Evolutionary conservation across 164 flowering plant species (phyloP).

Genomic region (Chimonanthus praecox): DNA sequence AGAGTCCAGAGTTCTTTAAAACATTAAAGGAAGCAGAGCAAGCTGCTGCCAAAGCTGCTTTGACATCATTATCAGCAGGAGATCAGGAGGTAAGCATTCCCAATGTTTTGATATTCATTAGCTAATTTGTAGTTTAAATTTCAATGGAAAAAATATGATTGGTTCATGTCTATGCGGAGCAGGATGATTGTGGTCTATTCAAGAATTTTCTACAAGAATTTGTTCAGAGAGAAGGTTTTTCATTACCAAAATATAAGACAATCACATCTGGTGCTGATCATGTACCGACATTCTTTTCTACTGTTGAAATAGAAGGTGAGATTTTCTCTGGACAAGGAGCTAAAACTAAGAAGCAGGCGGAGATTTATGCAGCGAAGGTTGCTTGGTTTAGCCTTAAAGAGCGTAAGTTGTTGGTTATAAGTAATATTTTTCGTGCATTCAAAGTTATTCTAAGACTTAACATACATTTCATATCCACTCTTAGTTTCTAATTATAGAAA

Average conservation of each 20-base stretch:
- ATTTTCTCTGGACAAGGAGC: slow-evolving; percentile 39
- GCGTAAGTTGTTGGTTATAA: slow-evolving; percentile 26
- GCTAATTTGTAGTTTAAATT: not conserved
- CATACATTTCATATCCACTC: no score
- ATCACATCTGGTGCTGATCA: slow-evolving; percentile 29
- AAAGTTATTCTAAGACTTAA: no score
- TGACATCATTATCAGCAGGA: slow-evolving; percentile 32
- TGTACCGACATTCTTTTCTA: slow-evolving; percentile 27
- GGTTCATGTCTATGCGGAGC: slow-evolving; percentile 6
- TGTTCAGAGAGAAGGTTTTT: slow-evolving; percentile 39
- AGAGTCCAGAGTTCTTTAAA: slow-evolving; percentile 32
- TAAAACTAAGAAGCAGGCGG: slow-evolving; percentile 53
- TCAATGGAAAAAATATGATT: not conserved
- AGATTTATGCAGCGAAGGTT: slow-evolving; percentile 49
- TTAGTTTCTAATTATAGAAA: no score
- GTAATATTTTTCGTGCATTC: no score
- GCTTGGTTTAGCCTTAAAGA: slow-evolving; percentile 38
- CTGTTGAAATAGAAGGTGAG: slow-evolving; percentile 44
- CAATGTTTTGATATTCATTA: not conserved
- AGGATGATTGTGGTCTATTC: slow-evolving; percentile 39
- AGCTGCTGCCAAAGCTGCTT: slow-evolving; percentile 72
- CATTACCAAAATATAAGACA: slow-evolving; percentile 45
- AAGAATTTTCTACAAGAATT: slow-evolving; percentile 62
- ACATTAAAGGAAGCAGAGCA: slow-evolving; percentile 70
- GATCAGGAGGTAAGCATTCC: slow-evolving; percentile 41